Evolutionary conservation across 1,284 basidiomycete species (phyloP), one percentile per base, ranked within the genome.

Genomic region (Anthracocystis walkeri): DNA sequence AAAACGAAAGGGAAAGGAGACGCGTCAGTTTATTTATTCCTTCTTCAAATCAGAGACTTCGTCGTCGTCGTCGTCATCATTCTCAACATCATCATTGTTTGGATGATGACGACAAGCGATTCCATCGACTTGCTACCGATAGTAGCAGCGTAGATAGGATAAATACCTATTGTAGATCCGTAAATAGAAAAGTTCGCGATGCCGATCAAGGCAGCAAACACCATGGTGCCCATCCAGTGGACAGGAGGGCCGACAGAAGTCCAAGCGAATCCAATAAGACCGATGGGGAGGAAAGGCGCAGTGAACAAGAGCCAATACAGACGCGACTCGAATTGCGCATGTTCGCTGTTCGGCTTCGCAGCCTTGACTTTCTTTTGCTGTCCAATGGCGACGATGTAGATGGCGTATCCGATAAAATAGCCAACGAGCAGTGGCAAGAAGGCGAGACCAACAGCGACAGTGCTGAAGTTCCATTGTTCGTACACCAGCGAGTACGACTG

Each of bases 221-320:
- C 77, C 86, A 87, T 87, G 2, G 86, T 84, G 0, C 82, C 87
- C 42, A 87, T 86, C 87, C 86, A 87, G 63, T 85, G 86, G 2
- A 83, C 77, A 7, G 80, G 75, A 1, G 86, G 86, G n/a, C 87
- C 87, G 12, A 85, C 51, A 3, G 82, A 85, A 2, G 86, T 87
- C 85, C 86, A 87, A 0, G 87, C 87, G 65, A 87, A 87, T 6
- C 85, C 85, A 35, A 87, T 82, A 7, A 87, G 81, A 31, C 87
- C 87, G 54, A 87, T 85, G 0, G 83, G 78, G 31, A 86, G 81
- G 20, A 86, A 77, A 0, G 86, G 86, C 35, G 82, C 78, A 48
- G 82, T 75, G 68, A 73, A 87, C 14, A 87, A 78, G 0, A 87
- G 75, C 81, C 84, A 85, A 65, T 82, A 84, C 2, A 87, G 79